A percentile compares a stretch with the other conserved stretches of the same genome.
These are phyloP conservation scores for Hippophae rhamnoides DNA, from an alignment of 306 rosid genomes.

Conservation along the genomic window DNA sequence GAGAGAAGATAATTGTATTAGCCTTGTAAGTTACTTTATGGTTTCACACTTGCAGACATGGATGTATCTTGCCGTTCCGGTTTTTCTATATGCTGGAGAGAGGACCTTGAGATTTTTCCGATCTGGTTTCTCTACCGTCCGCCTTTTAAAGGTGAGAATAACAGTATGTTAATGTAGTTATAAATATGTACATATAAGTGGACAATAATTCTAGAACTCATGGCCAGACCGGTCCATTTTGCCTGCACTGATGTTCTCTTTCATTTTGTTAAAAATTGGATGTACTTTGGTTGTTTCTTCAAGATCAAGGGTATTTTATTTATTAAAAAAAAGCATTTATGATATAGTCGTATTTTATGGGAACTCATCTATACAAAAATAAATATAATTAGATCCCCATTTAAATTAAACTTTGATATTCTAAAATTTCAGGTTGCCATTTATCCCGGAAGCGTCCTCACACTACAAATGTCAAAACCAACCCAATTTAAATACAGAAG, in stretches of 20 bases:
- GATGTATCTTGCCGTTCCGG: constrained; percentile 87
- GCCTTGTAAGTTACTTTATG: not conserved
- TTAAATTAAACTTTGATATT: not conserved
- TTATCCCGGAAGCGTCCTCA: constrained; percentile 95
- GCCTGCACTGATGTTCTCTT: too few relatives aligned
- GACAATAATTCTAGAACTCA: too few relatives aligned
- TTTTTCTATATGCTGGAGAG: constrained; percentile 87
- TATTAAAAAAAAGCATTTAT: too few relatives aligned
- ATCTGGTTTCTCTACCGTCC: constrained; percentile 75
- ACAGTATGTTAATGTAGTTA: not conserved
- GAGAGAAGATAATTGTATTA: too few relatives aligned
- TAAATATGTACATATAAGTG: not conserved
- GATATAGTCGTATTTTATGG: too few relatives aligned
- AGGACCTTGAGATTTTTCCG: constrained; percentile 80
- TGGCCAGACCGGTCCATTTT: too few relatives aligned
- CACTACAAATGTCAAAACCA: constrained; percentile 96
- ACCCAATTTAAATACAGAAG: constrained; percentile 86
- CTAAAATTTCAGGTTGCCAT: constrained; percentile 65
- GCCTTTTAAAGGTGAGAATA: constrained; percentile 64
- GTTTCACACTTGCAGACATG: constrained; percentile 58
- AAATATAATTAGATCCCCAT: too few relatives aligned
- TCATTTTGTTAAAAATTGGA: too few relatives aligned
- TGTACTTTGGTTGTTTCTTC: too few relatives aligned
- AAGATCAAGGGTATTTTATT: too few relatives aligned
- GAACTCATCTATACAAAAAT: too few relatives aligned